Percentiles rank a stretch among this genome's conserved stretches.
phyloP scores from a whole-genome alignment of 192 early-diverging fungal species.

The Linnemannia elongata region DNA sequence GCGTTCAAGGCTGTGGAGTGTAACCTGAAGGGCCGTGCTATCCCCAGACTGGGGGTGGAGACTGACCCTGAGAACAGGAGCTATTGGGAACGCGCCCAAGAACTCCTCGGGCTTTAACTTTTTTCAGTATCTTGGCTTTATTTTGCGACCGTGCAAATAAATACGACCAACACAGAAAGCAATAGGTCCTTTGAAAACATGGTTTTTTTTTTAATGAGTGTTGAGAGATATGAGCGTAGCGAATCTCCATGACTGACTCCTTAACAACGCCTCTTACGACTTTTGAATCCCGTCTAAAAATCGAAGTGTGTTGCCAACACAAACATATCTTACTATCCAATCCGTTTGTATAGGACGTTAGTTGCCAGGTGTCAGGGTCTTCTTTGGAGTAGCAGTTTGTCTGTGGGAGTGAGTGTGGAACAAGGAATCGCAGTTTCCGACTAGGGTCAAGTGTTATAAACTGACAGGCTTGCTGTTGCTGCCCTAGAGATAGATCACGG shows the following conservation, averaged over 20 bases:
- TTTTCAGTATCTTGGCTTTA: neutral
- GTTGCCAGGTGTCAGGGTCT: neutral
- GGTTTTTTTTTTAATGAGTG: neutral
- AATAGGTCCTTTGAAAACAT: no score
- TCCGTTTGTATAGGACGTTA: neutral
- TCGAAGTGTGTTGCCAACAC: neutral
- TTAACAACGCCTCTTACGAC: neutral
- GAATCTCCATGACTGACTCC: no score
- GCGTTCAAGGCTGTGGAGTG: constrained; percentile 13
- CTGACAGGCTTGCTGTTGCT: neutral
- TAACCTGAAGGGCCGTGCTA: neutral
- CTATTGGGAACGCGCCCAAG: neutral
- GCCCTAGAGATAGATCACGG: neutral
- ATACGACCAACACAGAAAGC: no score
- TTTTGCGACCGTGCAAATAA: neutral
- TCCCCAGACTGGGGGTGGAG: neutral
- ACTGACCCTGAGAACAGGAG: neutral
- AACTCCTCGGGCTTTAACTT: neutral
- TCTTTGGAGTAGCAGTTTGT: neutral
- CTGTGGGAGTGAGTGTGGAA: neutral
- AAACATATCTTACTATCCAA: neutral
- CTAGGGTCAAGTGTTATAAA: neutral
- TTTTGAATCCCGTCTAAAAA: neutral
- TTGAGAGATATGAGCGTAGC: neutral
- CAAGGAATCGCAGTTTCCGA: neutral